These are phyloP conservation scores for Pezicula rhizophila DNA, from an alignment of 2,329 filamentous ascomycete species.

Conservation along the genomic window DNA sequence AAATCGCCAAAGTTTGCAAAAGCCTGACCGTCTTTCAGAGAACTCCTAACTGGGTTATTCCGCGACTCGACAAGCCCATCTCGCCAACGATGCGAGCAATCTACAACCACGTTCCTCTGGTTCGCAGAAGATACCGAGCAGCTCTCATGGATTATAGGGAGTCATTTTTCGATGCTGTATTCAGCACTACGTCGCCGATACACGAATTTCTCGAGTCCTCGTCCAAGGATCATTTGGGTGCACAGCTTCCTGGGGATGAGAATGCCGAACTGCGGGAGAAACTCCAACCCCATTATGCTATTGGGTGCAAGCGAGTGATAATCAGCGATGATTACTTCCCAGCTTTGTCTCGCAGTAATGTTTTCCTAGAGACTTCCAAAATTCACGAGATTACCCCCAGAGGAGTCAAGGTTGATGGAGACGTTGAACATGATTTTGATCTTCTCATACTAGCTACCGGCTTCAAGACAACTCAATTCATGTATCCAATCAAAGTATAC, in stretches of 20 bases:
- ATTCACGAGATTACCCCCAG: slow-evolving; percentile 40
- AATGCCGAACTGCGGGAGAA: slow-evolving; percentile 45
- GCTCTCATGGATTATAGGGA: slow-evolving; percentile 51
- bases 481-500: slow-evolving; percentile 48
- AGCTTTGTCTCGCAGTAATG: slow-evolving; percentile 39
- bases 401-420: slow-evolving; percentile 39
- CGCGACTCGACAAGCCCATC: slow-evolving; percentile 42
- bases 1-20: slow-evolving; percentile 43
- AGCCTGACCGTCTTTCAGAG: slow-evolving; percentile 50
- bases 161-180: slow-evolving; percentile 36
- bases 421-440: slow-evolving; percentile 42
- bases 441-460: slow-evolving; percentile 53
- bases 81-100: slow-evolving; percentile 20
- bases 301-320: slow-evolving; percentile 50
- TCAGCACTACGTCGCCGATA: slow-evolving; percentile 14
- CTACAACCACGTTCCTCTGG: slow-evolving; percentile 39
- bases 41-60: slow-evolving; percentile 53
- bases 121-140: slow-evolving; percentile 43
- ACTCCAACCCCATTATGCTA: slow-evolving; percentile 45
- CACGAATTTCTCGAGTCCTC: slow-evolving; percentile 25
- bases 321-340: slow-evolving; percentile 51
- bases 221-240: slow-evolving; percentile 37
- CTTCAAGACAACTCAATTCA: slow-evolving; percentile 52
- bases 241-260: slow-evolving; percentile 36
- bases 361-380: slow-evolving; percentile 41